phyloP scores from a whole-genome alignment of 164 flowering plant species.

The Vitis amurensis region DNA sequence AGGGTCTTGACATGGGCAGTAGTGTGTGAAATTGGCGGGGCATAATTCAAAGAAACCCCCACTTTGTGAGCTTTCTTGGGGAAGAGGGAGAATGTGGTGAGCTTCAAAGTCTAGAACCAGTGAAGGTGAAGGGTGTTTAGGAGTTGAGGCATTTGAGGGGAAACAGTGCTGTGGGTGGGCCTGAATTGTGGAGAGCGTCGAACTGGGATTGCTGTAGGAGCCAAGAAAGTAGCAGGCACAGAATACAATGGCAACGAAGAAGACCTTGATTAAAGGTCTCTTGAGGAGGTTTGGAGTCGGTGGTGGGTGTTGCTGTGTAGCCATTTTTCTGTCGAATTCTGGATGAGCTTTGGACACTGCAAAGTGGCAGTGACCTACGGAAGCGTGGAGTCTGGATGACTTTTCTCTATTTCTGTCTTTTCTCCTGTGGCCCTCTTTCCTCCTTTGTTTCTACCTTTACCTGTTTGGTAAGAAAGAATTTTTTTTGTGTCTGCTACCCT shows the following conservation, averaged over 20 bases:
- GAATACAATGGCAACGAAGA: constrained; percentile 22
- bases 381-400: no score
- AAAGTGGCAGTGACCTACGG: no score
- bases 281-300: constrained; percentile 10
- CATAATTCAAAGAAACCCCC: constrained; percentile 25
- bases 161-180: constrained; percentile 2
- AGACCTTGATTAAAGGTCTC: constrained; percentile 16
- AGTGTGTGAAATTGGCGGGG: constrained; percentile 43
- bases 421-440: no score
- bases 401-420: no score
- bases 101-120: constrained; percentile 31
- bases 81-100: constrained; percentile 29
- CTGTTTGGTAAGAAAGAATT: no score
- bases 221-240: constrained; percentile 39
- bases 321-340: not conserved
- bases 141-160: constrained; percentile 12
- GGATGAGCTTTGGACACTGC: no score
- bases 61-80: not conserved
- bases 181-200: not conserved
- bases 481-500: no score
- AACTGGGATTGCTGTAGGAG: constrained; percentile 17
- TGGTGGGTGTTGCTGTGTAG: not conserved
- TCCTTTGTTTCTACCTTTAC: no score
- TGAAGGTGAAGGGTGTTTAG: constrained; percentile 10
- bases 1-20: constrained; percentile 62